These are phyloP conservation scores for Hanseniaspora lachancei DNA, from an alignment of 805 yeast species.

Conservation along the genomic window DNA sequence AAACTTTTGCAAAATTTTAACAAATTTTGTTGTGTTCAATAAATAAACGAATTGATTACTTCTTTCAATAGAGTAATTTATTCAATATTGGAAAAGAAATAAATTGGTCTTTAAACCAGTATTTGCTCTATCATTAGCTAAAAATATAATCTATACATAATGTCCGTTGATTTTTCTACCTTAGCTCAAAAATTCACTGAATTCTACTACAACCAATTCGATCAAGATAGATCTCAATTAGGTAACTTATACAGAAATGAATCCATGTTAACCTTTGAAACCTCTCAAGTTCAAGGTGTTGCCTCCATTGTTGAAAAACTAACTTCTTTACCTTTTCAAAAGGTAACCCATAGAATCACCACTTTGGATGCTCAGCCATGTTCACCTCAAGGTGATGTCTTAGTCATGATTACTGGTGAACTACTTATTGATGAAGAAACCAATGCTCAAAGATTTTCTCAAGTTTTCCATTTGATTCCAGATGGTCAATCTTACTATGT, in stretches of 20 bases:
- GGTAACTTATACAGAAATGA: constrained; percentile 92
- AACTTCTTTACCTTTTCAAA: constrained; percentile 75
- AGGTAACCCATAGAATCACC: constrained; percentile 84
- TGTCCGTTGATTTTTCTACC: constrained; percentile 35
- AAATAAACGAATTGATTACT: too few species aligned
- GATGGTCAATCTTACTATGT: constrained; percentile 86
- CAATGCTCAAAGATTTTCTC: constrained; percentile 91
- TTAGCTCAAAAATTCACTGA: constrained; percentile 70
- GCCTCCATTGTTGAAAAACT: constrained; percentile 86
- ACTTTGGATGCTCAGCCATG: constrained; percentile 98
- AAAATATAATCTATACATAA: constrained; percentile 9
- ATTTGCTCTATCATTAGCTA: neutral
- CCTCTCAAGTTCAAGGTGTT: constrained; percentile 88
- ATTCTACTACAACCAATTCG: constrained; percentile 92
- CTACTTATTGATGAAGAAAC: constrained; percentile 82
- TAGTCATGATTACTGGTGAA: constrained; percentile 97
- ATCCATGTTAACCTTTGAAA: constrained; percentile 95
- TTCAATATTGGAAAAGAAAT: too few species aligned
- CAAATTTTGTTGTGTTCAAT: too few species aligned
- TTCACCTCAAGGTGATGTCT: constrained; percentile 78
- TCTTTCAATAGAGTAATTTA: too few species aligned
- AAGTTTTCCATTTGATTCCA: constrained; percentile 91
- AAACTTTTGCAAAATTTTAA: too few species aligned
- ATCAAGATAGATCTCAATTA: constrained; percentile 78
- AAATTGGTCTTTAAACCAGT: too few species aligned